phyloP scores from a whole-genome alignment of 257 asterid species.

The Sherardia arvensis region DNA sequence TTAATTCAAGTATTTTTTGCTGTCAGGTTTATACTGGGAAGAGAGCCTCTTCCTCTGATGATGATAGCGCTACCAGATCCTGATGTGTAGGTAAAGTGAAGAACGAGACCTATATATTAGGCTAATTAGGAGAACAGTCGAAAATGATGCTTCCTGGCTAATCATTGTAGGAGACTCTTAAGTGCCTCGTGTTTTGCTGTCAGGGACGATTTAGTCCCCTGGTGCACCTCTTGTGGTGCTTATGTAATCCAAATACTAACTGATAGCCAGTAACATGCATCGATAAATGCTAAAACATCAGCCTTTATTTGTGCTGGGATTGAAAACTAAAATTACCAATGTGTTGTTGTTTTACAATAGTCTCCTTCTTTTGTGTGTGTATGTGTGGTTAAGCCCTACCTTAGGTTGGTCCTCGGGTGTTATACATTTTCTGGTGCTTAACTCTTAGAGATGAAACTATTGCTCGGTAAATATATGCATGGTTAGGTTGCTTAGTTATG shows the following conservation, averaged over 20 bases:
- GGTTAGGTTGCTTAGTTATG: background rate
- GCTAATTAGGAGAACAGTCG: slow-evolving; percentile 19
- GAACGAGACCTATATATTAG: slow-evolving; percentile 22
- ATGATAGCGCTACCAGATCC: slow-evolving; percentile 40
- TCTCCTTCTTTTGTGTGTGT: too few relatives aligned
- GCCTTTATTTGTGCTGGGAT: slow-evolving; percentile 16
- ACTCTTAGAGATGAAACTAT: background rate
- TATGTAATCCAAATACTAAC: slow-evolving; percentile 8
- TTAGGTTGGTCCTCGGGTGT: background rate
- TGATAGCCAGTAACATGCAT: slow-evolving; percentile 4
- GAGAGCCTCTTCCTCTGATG: slow-evolving; percentile 56
- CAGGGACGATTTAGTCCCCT: background rate
- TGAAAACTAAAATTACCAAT: slow-evolving; percentile 6
- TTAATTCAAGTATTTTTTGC: too few relatives aligned
- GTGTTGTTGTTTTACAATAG: background rate
- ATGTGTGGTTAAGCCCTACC: background rate
- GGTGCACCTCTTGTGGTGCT: slow-evolving; percentile 3
- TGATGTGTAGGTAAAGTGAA: slow-evolving; percentile 34
- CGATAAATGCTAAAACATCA: slow-evolving; percentile 13
- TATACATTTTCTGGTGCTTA: too few relatives aligned
- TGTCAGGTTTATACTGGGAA: slow-evolving; percentile 70
- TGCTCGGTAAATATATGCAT: background rate
- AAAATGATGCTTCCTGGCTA: background rate
- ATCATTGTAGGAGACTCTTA: slow-evolving; percentile 3
- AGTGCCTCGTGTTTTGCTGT: slow-evolving; percentile 3